Conservation (phyloP, 257 asterid species). For the Jacaranda copaia region DNA sequence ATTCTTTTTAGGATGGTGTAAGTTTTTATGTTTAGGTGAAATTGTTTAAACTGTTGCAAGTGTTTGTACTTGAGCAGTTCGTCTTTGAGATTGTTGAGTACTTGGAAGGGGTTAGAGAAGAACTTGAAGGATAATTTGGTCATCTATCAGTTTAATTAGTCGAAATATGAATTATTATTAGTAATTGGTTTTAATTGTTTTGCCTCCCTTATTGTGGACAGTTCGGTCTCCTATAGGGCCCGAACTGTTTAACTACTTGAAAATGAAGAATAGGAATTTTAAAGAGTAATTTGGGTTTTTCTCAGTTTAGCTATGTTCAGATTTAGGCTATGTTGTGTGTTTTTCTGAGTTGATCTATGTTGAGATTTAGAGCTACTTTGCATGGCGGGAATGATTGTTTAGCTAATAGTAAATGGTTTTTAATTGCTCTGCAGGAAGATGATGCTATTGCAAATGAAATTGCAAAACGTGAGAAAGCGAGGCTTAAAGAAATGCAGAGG, state of each 20-base stretch:
- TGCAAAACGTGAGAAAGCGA: constrained; percentile 74
- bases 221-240: neutral
- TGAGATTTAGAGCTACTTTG: neutral
- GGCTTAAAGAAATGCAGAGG: constrained; percentile 84
- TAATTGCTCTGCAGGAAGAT: constrained; percentile 56
- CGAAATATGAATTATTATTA: neutral
- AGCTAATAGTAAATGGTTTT: constrained; percentile 11
- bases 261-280: neutral
- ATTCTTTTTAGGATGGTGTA: neutral
- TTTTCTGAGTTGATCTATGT: neutral
- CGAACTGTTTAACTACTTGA: constrained; percentile 5
- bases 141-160: neutral
- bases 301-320: constrained; percentile 11
- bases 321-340: neutral
- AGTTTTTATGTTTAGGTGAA: neutral
- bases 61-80: neutral
- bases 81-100: neutral
- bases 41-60: constrained; percentile 3
- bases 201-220: neutral
- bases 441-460: constrained; percentile 55
- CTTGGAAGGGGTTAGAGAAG: neutral
- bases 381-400: neutral
- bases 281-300: neutral
- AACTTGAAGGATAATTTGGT: neutral
- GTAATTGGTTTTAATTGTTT: neutral